Percentiles rank a stretch among this genome's conserved stretches.
Conservation (phyloP, 2,329 filamentous ascomycete genomes). For the Hymenoscyphus scutula region DNA sequence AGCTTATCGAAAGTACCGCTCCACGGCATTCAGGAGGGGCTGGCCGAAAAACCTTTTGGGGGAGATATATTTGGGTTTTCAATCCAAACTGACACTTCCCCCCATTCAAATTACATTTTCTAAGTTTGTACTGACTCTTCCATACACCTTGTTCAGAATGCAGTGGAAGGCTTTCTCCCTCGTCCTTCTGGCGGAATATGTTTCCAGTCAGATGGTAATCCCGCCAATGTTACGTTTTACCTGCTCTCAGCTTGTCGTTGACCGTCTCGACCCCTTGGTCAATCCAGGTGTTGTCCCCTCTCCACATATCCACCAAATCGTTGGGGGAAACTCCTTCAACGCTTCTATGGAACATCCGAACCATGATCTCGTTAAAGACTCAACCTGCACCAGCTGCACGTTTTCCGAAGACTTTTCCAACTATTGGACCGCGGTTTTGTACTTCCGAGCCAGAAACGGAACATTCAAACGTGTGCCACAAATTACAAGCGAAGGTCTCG, state of each 20-base stretch:
- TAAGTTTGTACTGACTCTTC: neutral
- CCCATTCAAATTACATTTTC: neutral
- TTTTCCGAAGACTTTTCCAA: conserved; percentile 17
- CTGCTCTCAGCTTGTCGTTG: conserved; percentile 22
- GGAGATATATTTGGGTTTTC: neutral
- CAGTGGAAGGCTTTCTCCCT: conserved; percentile 15
- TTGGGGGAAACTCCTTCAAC: conserved; percentile 22
- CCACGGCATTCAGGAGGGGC: conserved; percentile 17
- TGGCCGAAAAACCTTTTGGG: conserved; percentile 2
- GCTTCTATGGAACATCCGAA: conserved; percentile 17
- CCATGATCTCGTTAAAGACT: conserved; percentile 16
- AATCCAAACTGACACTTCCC: conserved; percentile 7
- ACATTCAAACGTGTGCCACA: conserved; percentile 17
- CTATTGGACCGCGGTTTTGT: conserved; percentile 17
- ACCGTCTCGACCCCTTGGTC: conserved; percentile 20
- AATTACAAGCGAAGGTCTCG: conserved; percentile 15
- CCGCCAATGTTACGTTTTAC: conserved; percentile 21
- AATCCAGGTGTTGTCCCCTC: conserved; percentile 19
- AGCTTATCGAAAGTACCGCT: conserved; percentile 9
- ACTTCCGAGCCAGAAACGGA: conserved; percentile 15
- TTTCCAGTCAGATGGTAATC: conserved; percentile 12
- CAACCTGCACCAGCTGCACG: conserved; percentile 15
- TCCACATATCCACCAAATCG: conserved; percentile 22
- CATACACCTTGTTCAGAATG: conserved; percentile 17
- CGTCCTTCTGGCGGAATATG: conserved; percentile 13